These are phyloP conservation scores for Trichosporon sp. DNA, from an alignment of 1,284 basidiomycete genomes.

Conservation along the genomic window DNA sequence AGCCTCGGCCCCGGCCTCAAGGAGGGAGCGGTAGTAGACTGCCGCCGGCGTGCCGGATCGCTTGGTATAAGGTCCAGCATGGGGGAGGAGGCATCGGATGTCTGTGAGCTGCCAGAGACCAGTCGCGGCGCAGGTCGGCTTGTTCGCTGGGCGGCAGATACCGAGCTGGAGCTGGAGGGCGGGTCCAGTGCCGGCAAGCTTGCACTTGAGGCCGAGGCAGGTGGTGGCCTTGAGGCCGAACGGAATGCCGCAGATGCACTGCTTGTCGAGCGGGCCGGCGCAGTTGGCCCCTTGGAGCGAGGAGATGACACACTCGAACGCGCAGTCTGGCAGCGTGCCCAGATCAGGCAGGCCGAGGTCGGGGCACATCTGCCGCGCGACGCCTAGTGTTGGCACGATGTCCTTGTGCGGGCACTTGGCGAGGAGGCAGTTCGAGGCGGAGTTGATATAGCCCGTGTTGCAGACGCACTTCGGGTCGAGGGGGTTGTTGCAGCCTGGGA, in stretches of 20 bases:
- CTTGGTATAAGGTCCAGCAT: neutral
- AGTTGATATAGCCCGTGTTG: neutral
- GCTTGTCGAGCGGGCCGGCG: conserved; percentile 4
- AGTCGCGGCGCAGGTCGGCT: neutral
- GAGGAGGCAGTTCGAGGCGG: neutral
- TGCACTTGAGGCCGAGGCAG: conserved; percentile 4
- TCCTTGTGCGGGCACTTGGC: neutral
- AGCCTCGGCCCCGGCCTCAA: neutral
- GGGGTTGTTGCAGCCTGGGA: conserved; percentile 1
- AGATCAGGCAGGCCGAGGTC: conserved; percentile 6
- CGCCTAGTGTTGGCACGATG: neutral
- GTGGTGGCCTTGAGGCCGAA: neutral
- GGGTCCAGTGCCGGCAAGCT: neutral
- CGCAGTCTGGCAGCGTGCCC: neutral
- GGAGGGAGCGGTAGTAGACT: neutral
- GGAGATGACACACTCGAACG: conserved; percentile 5
- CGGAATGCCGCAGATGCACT: conserved; percentile 5
- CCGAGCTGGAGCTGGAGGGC: conserved; percentile 6
- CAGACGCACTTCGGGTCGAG: conserved; percentile 10
- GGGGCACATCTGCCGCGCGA: conserved; percentile 5
- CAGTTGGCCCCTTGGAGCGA: neutral
- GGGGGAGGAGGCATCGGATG: neutral
- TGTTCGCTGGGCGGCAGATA: neutral
- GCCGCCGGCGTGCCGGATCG: neutral
- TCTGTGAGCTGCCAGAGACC: conserved; percentile 7